These are phyloP conservation scores for Rubroboletus satanas DNA, from an alignment of 768 basidiomycete species.

Conservation along the genomic window DNA sequence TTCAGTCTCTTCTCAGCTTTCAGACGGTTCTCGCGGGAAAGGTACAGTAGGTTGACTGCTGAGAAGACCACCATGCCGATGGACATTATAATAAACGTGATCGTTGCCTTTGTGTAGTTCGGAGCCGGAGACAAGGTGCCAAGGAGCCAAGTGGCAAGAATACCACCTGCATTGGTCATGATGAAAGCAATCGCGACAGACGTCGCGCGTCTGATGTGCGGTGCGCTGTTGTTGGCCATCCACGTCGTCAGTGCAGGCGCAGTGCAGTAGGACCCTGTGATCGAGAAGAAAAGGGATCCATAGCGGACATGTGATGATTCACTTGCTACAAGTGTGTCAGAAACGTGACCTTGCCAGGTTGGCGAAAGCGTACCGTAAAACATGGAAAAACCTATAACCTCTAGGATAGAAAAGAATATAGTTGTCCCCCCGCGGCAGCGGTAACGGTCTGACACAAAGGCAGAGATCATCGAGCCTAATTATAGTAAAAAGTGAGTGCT, in stretches of 20 bases:
- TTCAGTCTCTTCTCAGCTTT: constrained; percentile 38
- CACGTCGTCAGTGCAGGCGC: constrained; percentile 49
- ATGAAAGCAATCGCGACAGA: constrained; percentile 55
- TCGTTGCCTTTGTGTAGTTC: constrained; percentile 45
- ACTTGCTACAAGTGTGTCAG: constrained; percentile 14
- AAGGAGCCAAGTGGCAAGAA: constrained; percentile 59
- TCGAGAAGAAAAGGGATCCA: constrained; percentile 42
- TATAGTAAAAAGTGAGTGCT: background rate
- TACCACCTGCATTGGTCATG: constrained; percentile 56
- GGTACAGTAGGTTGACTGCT: constrained; percentile 38
- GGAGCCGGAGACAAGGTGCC: constrained; percentile 49
- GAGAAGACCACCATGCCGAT: constrained; percentile 37
- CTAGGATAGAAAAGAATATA: constrained; percentile 42
- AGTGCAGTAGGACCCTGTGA: constrained; percentile 46
- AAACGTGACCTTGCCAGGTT: background rate
- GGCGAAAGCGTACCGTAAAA: constrained; percentile 42
- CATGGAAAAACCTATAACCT: constrained; percentile 50
- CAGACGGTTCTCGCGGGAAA: constrained; percentile 42
- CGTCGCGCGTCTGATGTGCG: constrained; percentile 54
- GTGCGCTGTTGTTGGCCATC: constrained; percentile 54
- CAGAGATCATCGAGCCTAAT: constrained; percentile 38
- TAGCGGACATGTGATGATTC: constrained; percentile 43
- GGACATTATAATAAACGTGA: constrained; percentile 35
- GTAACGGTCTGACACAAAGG: constrained; percentile 52
- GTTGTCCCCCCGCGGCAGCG: constrained; percentile 45